phyloP scores from a whole-genome alignment of 768 basidiomycete species.

The Boletus rubroflammeus region DNA sequence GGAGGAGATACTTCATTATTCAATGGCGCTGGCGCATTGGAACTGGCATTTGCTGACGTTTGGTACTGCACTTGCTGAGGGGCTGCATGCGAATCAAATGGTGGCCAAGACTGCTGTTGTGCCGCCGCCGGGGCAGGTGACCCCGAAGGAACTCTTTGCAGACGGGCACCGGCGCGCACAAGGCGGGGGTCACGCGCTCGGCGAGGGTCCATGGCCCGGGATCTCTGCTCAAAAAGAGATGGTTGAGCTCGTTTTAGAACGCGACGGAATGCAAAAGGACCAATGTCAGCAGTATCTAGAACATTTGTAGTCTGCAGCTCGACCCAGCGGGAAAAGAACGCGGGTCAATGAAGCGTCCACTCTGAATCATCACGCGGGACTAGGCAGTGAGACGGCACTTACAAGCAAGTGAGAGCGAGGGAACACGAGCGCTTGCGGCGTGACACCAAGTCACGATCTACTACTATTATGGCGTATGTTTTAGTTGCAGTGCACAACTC shows the following conservation, averaged over 20 bases:
- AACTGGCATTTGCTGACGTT: slow-evolving; percentile 7
- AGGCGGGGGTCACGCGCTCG: slow-evolving; percentile 79
- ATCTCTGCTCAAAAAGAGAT: slow-evolving; percentile 10
- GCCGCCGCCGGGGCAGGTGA: slow-evolving; percentile 31
- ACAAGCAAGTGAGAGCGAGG: slow-evolving; percentile 11
- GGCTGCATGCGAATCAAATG: slow-evolving; percentile 9
- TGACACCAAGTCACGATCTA: slow-evolving; percentile 18
- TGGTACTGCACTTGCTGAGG: slow-evolving; percentile 20
- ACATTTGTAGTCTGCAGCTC: slow-evolving; percentile 73
- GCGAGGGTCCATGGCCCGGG: slow-evolving; percentile 81
- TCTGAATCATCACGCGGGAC: slow-evolving; percentile 75
- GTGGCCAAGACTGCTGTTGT: slow-evolving; percentile 26
- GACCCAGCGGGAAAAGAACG: slow-evolving; percentile 48
- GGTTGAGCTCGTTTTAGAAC: slow-evolving; percentile 16
- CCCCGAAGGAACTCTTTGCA: slow-evolving; percentile 46
- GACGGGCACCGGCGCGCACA: slow-evolving; percentile 62
- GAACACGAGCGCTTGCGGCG: background rate
- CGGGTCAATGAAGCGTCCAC: slow-evolving; percentile 85
- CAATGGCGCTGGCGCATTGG: background rate
- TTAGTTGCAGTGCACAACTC: background rate
- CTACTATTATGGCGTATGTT: slow-evolving; percentile 10
- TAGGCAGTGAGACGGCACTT: slow-evolving; percentile 11
- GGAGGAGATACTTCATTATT: slow-evolving; percentile 8
- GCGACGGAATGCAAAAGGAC: slow-evolving; percentile 9
- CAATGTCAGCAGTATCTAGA: slow-evolving; percentile 91